A percentile compares a stretch with the other conserved stretches of the same genome.
phyloP scores from a whole-genome alignment of 306 rosid genomes.

The Glycine tomentella region DNA sequence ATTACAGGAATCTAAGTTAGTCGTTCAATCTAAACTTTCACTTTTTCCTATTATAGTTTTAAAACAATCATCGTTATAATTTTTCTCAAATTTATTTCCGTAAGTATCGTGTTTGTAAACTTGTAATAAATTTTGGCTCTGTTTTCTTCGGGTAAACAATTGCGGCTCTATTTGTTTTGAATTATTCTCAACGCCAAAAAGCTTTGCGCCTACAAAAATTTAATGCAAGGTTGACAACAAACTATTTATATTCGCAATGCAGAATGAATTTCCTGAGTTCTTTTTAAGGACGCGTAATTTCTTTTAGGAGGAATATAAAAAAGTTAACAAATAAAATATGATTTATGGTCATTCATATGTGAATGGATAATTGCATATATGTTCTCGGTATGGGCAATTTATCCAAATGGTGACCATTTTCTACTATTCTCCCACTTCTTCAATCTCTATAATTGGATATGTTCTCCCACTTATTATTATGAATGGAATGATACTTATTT shows the following conservation, averaged over 20 bases:
- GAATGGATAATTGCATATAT: background rate
- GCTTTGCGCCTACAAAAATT: background rate
- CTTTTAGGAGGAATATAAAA: conserved; percentile 1
- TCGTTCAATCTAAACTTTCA: background rate
- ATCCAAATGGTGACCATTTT: conserved; percentile 33
- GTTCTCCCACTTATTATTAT: too few relatives aligned
- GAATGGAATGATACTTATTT: too few relatives aligned
- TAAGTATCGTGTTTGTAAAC: background rate
- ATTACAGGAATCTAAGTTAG: too few relatives aligned
- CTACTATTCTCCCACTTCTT: conserved; percentile 26
- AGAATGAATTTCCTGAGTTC: background rate
- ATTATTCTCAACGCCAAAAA: background rate
- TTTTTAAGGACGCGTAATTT: background rate
- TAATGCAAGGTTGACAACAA: background rate
- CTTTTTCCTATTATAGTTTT: background rate
- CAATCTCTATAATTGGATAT: too few relatives aligned
- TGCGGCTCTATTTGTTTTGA: background rate
- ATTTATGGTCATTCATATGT: conserved; percentile 8
- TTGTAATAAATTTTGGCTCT: background rate
- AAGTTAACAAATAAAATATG: background rate
- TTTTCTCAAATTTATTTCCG: background rate
- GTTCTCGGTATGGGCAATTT: conserved; percentile 9
- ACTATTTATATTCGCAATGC: background rate
- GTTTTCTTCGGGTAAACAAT: background rate
- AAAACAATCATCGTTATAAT: too few relatives aligned